phyloP scores from a whole-genome alignment of 306 rosid genomes.

The Dicorynia guianensis region DNA sequence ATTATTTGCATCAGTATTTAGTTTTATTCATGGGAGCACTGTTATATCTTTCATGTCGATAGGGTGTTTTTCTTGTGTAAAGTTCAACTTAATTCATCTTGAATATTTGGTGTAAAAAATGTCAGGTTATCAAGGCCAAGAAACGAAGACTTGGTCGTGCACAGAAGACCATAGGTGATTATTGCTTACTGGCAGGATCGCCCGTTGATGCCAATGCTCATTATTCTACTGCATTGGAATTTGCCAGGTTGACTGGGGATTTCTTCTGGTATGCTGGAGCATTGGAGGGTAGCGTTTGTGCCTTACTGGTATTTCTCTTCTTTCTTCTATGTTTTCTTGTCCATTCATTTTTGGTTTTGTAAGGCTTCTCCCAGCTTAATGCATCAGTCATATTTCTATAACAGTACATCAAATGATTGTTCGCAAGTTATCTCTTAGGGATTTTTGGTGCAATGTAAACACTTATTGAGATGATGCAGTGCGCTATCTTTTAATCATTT shows the following conservation, averaged over 20 bases:
- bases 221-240: conserved; percentile 86
- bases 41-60: conserved; percentile 14
- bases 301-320: conserved; percentile 72
- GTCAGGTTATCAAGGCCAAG: conserved; percentile 95
- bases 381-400: background rate
- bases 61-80: background rate
- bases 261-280: conserved; percentile 98
- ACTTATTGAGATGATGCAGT: conserved; percentile 7
- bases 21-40: background rate
- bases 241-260: conserved; percentile 90
- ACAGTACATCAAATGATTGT: background rate
- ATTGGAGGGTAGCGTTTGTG: conserved; percentile 93
- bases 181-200: conserved; percentile 93
- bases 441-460: conserved; percentile 19
- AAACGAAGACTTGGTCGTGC: conserved; percentile 98
- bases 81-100: conserved; percentile 38
- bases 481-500: background rate
- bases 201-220: conserved; percentile 98
- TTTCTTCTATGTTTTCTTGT: background rate
- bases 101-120: conserved; percentile 33
- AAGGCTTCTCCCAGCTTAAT: background rate
- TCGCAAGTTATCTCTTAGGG: background rate
- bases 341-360: conserved; percentile 23
- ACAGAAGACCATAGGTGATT: conserved; percentile 97
- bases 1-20: conserved; percentile 39